Evolutionary conservation across 139 green algal species (phyloP).

Genomic region (Chlorella sp.): DNA sequence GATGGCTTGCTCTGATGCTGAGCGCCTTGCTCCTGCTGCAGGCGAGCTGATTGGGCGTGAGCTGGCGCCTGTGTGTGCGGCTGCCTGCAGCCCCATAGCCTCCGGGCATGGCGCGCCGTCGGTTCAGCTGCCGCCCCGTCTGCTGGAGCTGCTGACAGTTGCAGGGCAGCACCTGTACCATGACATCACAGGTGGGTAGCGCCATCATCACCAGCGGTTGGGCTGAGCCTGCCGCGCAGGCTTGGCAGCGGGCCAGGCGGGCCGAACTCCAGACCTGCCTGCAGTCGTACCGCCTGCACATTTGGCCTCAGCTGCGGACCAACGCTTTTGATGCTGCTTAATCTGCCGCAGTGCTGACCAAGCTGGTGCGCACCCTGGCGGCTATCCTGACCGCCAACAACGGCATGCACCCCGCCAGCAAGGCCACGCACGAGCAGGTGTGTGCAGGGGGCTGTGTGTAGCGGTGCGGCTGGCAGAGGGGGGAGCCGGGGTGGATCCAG

Average conservation of each 20-base stretch:
- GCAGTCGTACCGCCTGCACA: too few relatives aligned
- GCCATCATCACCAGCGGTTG: too few relatives aligned
- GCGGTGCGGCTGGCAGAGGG: not conserved
- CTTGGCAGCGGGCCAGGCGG: too few relatives aligned
- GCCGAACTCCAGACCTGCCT: too few relatives aligned
- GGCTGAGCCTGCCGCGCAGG: too few relatives aligned
- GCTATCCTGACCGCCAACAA: not conserved
- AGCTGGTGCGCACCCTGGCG: slow-evolving; percentile 11
- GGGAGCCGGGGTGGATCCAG: too few relatives aligned
- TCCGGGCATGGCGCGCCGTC: not conserved
- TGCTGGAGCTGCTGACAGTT: slow-evolving; percentile 48
- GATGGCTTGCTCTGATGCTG: not conserved
- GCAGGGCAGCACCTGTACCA: slow-evolving; percentile 45
- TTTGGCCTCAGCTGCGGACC: too few relatives aligned
- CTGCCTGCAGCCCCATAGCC: not conserved
- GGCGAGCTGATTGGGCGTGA: slow-evolving; percentile 6
- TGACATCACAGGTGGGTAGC: slow-evolving; percentile 12
- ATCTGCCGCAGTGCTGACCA: slow-evolving; percentile 32
- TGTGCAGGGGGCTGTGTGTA: not conserved
- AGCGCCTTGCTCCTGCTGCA: not conserved
- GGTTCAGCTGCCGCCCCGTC: slow-evolving; percentile 10
- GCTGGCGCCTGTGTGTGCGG: slow-evolving; percentile 3
- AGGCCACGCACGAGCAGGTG: slow-evolving; percentile 26
- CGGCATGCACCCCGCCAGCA: not conserved
- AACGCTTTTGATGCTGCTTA: too few relatives aligned